Evolutionary conservation across 768 basidiomycete genomes (phyloP), one percentile per base, ranked within the genome.

Genomic region (Mycena floridula): DNA sequence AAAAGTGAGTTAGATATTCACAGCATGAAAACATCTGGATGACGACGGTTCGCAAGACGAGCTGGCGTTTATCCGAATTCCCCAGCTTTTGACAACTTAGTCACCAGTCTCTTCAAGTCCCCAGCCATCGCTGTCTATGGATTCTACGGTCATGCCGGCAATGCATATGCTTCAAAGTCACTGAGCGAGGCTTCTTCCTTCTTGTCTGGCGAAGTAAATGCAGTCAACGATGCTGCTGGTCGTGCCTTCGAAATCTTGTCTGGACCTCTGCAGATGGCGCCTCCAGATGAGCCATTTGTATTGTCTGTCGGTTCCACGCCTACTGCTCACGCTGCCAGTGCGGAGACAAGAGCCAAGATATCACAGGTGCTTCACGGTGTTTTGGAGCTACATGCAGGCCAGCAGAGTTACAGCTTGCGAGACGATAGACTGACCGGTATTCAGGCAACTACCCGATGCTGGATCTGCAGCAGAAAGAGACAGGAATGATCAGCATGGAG

Each of bases 221-320:
- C 79, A 3, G 87, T 86, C 25, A 84, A 89, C 52, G 60, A 61
- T 9, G 82, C 83, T 2, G 85, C 89, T 0, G 66, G 64, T 22
- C 64, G 76, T 40, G 80, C 77, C 0, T 56, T 82, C 24, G 66
- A 69, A 28, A 60, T 76, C 40, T 62, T 82, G 24, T 58, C 65
- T 7, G 54, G 57, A 27, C 64, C 67, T 12, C 55, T 64, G 11
- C 58, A 62, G 28, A 56, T 50, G n/a, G 40, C 46, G 4, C 46
- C 58, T 30, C 61, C 70, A 43, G 64, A 67, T 5, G 61, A 67
- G 27, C 72, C 76, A 5, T 90, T 86, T 53, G 73, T 88, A 2
- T 64, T 93, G 26, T 85, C 85, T 2, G 82, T 92, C 2, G 89
- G 90, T 18, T 85, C 89, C n/a, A 92, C 90, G 2, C 90, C 90